Conservation (phyloP, 257 asterid genomes). For the Rhazya stricta region DNA sequence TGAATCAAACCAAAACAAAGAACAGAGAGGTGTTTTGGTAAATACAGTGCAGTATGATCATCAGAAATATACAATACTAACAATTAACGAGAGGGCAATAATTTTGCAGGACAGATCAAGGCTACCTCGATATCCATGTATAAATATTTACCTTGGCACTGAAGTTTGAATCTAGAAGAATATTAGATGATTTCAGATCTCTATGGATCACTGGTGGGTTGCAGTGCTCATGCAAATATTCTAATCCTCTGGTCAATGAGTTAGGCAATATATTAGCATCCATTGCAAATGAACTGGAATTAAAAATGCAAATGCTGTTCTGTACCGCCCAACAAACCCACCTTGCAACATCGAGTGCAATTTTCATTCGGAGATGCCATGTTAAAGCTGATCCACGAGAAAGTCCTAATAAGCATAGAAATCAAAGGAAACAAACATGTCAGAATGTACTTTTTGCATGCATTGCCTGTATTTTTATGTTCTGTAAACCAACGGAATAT, state of each 20-base stretch:
- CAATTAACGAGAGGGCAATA: neutral
- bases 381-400: slow-evolving; percentile 58
- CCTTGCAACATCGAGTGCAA: slow-evolving; percentile 77
- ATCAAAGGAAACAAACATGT: slow-evolving; percentile 13
- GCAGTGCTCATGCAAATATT: slow-evolving; percentile 64
- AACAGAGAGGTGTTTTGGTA: slow-evolving; percentile 4
- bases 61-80: neutral
- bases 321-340: slow-evolving; percentile 22
- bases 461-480: neutral
- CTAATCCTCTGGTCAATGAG: slow-evolving; percentile 59
- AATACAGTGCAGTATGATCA: neutral
- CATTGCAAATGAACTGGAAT: neutral
- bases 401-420: slow-evolving; percentile 38
- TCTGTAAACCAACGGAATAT: neutral
- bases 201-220: slow-evolving; percentile 73
- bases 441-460: neutral
- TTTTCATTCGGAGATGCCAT: slow-evolving; percentile 60
- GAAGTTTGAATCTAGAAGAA: slow-evolving; percentile 70
- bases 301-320: slow-evolving; percentile 20
- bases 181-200: slow-evolving; percentile 79
- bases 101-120: slow-evolving; percentile 13
- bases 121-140: neutral
- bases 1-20: slow-evolving; percentile 24
- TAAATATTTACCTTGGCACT: slow-evolving; percentile 67
- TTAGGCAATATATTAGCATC: slow-evolving; percentile 9